These are phyloP conservation scores for Fomes fomentarius DNA, from an alignment of 1,284 basidiomycete genomes.

Conservation along the genomic window DNA sequence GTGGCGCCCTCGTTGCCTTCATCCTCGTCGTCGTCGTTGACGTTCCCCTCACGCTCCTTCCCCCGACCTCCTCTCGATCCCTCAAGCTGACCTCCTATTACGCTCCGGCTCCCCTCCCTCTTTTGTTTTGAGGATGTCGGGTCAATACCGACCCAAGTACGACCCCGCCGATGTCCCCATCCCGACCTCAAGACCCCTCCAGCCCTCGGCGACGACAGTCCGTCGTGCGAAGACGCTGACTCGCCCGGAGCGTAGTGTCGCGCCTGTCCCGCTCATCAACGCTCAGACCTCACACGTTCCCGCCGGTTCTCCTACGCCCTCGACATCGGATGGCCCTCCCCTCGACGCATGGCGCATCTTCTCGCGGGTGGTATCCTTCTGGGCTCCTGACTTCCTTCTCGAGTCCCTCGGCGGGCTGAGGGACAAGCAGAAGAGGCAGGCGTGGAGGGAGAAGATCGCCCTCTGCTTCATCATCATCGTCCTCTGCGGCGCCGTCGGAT, in stretches of 20 bases:
- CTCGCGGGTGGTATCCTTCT: slow-evolving; percentile 83
- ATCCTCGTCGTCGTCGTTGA: slow-evolving; percentile 16
- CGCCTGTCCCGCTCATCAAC: slow-evolving; percentile 93
- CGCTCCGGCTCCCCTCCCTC: slow-evolving; percentile 4
- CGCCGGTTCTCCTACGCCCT: slow-evolving; percentile 32
- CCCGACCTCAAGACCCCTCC: slow-evolving; percentile 62
- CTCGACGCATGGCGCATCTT: slow-evolving; percentile 85
- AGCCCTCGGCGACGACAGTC: slow-evolving; percentile 59
- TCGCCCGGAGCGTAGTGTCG: slow-evolving; percentile 92
- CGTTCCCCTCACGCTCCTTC: slow-evolving; percentile 21
- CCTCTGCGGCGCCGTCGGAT: slow-evolving; percentile 84
- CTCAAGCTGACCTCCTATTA: slow-evolving; percentile 18
- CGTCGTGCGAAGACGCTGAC: slow-evolving; percentile 94
- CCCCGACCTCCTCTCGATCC: slow-evolving; percentile 8
- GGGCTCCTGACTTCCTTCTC: slow-evolving; percentile 86
- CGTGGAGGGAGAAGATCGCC: slow-evolving; percentile 98
- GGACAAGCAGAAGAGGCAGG: slow-evolving; percentile 80
- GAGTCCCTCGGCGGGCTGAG: slow-evolving; percentile 79
- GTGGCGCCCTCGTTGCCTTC: slow-evolving; percentile 23
- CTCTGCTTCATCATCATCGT: slow-evolving; percentile 86
- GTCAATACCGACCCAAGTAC: slow-evolving; percentile 21
- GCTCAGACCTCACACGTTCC: slow-evolving; percentile 53
- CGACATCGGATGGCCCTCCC: slow-evolving; percentile 35
- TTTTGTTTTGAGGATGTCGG: slow-evolving; percentile 28
- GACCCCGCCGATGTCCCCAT: slow-evolving; percentile 61